These are phyloP conservation scores for Neonectria faginata DNA, from an alignment of 2,329 filamentous ascomycete genomes.

Conservation along the genomic window DNA sequence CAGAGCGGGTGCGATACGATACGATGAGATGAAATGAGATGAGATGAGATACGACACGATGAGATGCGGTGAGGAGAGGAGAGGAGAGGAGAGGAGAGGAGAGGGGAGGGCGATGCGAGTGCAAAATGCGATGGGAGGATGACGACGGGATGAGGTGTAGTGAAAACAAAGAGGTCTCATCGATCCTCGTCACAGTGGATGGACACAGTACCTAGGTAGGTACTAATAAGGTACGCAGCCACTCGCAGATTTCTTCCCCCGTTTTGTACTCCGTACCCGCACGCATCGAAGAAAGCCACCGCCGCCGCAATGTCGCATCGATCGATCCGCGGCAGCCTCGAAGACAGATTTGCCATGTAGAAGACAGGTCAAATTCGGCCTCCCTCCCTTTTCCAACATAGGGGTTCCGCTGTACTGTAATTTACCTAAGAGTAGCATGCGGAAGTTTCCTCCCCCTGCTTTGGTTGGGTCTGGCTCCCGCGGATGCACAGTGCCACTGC, in stretches of 20 bases:
- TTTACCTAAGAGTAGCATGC: too few species aligned
- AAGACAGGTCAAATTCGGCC: too few species aligned
- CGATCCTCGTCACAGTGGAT: constrained; percentile 7
- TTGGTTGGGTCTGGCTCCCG: background rate
- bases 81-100: background rate
- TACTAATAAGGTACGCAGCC: too few species aligned
- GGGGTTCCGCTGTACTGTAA: background rate
- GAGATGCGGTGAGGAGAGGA: background rate
- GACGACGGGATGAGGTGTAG: constrained; percentile 27
- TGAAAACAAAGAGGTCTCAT: constrained; percentile 32
- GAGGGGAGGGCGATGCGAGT: background rate
- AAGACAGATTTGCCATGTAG: too few species aligned
- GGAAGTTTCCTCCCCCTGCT: background rate
- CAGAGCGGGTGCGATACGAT: constrained; percentile 4
- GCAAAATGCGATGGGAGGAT: constrained; percentile 6
- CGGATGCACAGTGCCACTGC: constrained; percentile 24
- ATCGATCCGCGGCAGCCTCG: background rate
- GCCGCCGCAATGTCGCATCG: background rate
- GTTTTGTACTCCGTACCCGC: too few species aligned
- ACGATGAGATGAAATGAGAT: constrained; percentile 8
- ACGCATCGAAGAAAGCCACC: background rate
- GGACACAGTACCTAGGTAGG: background rate
- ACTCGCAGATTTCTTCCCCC: too few species aligned
- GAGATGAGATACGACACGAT: constrained; percentile 2
- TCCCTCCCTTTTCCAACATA: background rate